Evolutionary conservation across 2,329 filamentous ascomycete species (phyloP).

Genomic region (Magnaporthiopsis poae): DNA sequence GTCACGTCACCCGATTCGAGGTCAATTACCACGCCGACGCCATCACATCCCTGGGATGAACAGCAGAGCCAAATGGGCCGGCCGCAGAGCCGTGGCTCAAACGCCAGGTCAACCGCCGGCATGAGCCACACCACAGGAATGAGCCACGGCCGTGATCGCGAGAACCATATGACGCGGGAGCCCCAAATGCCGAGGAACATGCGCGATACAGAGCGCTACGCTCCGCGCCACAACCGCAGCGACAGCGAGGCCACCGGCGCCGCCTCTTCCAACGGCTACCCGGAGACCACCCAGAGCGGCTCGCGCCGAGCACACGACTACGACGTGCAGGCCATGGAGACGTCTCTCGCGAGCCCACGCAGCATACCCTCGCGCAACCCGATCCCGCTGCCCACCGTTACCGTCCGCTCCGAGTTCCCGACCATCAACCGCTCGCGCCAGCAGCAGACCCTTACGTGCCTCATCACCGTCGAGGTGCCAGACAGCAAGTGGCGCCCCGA

Average conservation of each 20-base stretch:
- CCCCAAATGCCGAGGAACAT: conserved; percentile 20
- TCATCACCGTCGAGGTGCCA: conserved; percentile 86
- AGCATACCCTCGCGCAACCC: conserved; percentile 62
- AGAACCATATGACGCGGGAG: conserved; percentile 24
- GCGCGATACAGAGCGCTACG: conserved; percentile 32
- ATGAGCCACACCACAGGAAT: conserved; percentile 25
- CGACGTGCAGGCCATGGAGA: conserved; percentile 92
- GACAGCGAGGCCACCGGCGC: conserved; percentile 69
- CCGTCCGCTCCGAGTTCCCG: conserved; percentile 90
- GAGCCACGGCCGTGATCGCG: conserved; percentile 26
- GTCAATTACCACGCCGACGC: conserved; percentile 41
- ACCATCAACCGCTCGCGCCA: conserved; percentile 85
- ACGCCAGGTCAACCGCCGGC: conserved; percentile 22
- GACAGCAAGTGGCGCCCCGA: conserved; percentile 85
- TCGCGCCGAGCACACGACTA: conserved; percentile 75
- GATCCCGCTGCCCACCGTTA: conserved; percentile 84
- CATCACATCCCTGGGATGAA: conserved; percentile 55
- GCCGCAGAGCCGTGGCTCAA: conserved; percentile 40
- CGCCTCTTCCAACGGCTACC: conserved; percentile 69
- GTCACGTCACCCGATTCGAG: conserved; percentile 52
- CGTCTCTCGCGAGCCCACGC: conserved; percentile 65
- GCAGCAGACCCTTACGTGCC: conserved; percentile 87
- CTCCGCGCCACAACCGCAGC: conserved; percentile 57
- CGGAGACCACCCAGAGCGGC: conserved; percentile 61
- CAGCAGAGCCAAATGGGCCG: conserved; percentile 34